Evolutionary conservation across 345 rosid species (phyloP).

Genomic region (Fremontodendron californicum): DNA sequence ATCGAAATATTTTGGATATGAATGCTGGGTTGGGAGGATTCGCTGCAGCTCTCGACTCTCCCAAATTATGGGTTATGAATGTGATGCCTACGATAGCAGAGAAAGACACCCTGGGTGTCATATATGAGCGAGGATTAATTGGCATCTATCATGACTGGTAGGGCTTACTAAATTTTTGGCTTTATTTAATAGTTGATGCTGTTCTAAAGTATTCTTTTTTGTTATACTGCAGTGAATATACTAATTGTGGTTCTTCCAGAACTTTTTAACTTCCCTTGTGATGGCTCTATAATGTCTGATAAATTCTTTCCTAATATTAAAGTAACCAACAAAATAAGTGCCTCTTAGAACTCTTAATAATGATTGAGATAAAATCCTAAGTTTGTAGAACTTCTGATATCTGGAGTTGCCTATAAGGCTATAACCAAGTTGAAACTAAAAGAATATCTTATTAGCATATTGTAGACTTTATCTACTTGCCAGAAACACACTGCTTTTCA

Average conservation of each 20-base stretch:
- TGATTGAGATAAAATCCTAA: not conserved
- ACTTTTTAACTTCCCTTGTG: not conserved
- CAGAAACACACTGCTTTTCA: not conserved
- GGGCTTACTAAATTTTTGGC: slow-evolving; percentile 9
- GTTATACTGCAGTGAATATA: not conserved
- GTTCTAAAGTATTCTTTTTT: not conserved
- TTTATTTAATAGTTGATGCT: not conserved
- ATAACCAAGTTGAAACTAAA: not conserved
- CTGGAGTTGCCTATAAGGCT: not conserved
- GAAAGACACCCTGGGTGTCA: slow-evolving; percentile 68
- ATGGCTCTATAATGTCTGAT: not conserved
- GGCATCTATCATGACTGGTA: slow-evolving; percentile 99
- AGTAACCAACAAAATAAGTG: not conserved
- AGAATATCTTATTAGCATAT: not conserved
- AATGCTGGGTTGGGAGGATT: slow-evolving; percentile 96
- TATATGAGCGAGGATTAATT: slow-evolving; percentile 83
- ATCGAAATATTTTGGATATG: slow-evolving; percentile 97
- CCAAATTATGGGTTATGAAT: slow-evolving; percentile 95
- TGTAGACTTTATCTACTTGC: not conserved
- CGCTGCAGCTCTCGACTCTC: slow-evolving; percentile 75
- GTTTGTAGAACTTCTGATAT: too few species aligned
- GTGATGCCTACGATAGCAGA: slow-evolving; percentile 91
- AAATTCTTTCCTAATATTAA: not conserved
- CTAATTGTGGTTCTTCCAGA: not conserved
- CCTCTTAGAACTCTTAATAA: not conserved